Percentiles rank a stretch among this genome's conserved stretches.
These are phyloP conservation scores for Pythium grandisporangium DNA, from an alignment of 352 stramenopile species.

Conservation along the genomic window DNA sequence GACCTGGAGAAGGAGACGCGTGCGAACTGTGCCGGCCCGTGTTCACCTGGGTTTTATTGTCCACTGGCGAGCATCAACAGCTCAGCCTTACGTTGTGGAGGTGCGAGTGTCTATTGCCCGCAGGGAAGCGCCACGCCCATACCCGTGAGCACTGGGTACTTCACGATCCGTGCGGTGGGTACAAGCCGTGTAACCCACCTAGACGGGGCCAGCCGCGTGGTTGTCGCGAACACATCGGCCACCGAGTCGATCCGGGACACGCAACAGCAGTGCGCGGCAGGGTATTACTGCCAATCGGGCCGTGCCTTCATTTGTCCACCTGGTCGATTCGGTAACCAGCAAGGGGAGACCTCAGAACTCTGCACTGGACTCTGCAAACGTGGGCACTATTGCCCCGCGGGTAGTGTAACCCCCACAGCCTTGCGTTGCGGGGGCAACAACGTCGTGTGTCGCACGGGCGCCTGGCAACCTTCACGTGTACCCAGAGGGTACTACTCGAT, in stretches of 20 bases:
- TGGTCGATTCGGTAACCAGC: slow-evolving; percentile 37
- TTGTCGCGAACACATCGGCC: slow-evolving; percentile 5
- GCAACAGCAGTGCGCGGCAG: slow-evolving; percentile 48
- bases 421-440: slow-evolving; percentile 27
- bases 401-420: slow-evolving; percentile 30
- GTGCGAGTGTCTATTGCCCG: slow-evolving; percentile 48
- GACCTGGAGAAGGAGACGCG: slow-evolving; percentile 18
- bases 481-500: slow-evolving; percentile 58
- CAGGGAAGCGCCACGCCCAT: slow-evolving; percentile 38
- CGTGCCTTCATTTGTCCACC: slow-evolving; percentile 43
- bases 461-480: slow-evolving; percentile 18
- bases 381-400: slow-evolving; percentile 56
- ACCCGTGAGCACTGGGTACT: slow-evolving; percentile 50
- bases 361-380: slow-evolving; percentile 52
- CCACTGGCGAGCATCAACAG: slow-evolving; percentile 44
- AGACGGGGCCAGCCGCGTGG: background rate
- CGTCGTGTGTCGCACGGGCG: slow-evolving; percentile 48
- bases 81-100: slow-evolving; percentile 19
- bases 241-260: slow-evolving; percentile 28
- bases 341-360: slow-evolving; percentile 33
- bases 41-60: slow-evolving; percentile 49
- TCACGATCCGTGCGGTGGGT: slow-evolving; percentile 21
- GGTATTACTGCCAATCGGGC: slow-evolving; percentile 57
- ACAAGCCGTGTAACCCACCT: background rate
- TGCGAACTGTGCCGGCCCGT: slow-evolving; percentile 26